phyloP scores from a whole-genome alignment of 257 asterid genomes.

The Nicotiana sylvestris region DNA sequence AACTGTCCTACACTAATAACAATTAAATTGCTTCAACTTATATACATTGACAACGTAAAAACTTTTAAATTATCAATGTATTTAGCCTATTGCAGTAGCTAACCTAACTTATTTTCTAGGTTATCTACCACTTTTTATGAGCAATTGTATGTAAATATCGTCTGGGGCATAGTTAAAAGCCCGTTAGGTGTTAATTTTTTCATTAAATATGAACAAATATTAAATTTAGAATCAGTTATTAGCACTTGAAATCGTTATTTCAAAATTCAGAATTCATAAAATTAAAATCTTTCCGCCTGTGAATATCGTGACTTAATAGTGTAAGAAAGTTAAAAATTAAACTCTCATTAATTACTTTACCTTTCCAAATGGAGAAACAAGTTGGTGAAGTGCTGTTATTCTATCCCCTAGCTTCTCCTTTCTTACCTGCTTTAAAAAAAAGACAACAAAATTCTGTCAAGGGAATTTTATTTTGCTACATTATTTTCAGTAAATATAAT shows the following conservation, averaged over 20 bases:
- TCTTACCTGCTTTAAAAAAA: slow-evolving; percentile 51
- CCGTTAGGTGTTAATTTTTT: too few species aligned
- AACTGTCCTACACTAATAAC: background rate
- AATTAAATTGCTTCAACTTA: background rate
- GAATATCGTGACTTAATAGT: background rate
- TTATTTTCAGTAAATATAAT: background rate
- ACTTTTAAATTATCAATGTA: background rate
- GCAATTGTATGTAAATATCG: too few species aligned
- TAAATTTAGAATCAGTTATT: too few species aligned
- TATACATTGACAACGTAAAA: background rate
- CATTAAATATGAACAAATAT: too few species aligned
- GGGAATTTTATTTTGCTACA: background rate
- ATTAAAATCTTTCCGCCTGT: too few species aligned
- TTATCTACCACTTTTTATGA: too few species aligned
- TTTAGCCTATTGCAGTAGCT: too few species aligned
- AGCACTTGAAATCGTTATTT: too few species aligned
- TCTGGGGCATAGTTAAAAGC: too few species aligned
- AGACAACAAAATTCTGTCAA: background rate
- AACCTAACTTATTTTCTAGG: too few species aligned
- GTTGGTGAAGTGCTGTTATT: slow-evolving; percentile 88
- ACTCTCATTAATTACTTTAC: slow-evolving; percentile 26
- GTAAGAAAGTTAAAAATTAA: background rate
- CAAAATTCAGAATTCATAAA: too few species aligned
- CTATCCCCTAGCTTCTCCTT: slow-evolving; percentile 93
- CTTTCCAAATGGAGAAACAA: slow-evolving; percentile 99